phyloP scores from a whole-genome alignment of 345 rosid species.

The Erucastrum elatum region DNA sequence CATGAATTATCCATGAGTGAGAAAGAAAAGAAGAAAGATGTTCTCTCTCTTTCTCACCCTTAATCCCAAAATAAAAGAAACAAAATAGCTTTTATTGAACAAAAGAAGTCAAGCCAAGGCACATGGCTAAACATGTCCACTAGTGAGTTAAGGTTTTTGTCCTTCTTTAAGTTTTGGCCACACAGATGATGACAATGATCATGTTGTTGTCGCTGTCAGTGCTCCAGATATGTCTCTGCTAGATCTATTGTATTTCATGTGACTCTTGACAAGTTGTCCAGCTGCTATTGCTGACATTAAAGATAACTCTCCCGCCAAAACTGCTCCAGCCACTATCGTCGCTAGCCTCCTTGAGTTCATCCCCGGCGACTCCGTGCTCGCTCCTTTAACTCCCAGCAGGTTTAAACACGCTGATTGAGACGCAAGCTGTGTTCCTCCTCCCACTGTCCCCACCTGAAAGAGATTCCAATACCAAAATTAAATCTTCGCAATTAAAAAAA shows the following conservation, averaged over 20 bases:
- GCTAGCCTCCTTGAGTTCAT: conserved; percentile 72
- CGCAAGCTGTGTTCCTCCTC: conserved; percentile 90
- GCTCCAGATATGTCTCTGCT: conserved; percentile 57
- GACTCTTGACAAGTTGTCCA: conserved; percentile 83
- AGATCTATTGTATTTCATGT: conserved; percentile 93
- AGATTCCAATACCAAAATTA: background rate
- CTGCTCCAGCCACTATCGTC: conserved; percentile 75
- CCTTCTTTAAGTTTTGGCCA: conserved; percentile 11
- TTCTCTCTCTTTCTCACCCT: conserved; percentile 17
- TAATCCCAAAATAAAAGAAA: background rate
- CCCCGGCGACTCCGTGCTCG: conserved; percentile 67
- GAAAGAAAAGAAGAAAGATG: background rate
- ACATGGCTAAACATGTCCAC: conserved; percentile 31
- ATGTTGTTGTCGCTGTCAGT: conserved; percentile 29
- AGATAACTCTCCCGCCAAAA: conserved; percentile 80
- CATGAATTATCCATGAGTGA: conserved; percentile 40
- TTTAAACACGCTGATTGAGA: conserved; percentile 87
- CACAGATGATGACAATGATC: background rate
- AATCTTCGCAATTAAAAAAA: background rate
- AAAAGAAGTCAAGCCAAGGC: conserved; percentile 24
- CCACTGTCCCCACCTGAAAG: conserved; percentile 79
- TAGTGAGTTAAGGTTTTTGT: conserved; percentile 17
- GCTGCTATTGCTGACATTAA: conserved; percentile 90
- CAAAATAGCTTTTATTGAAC: conserved; percentile 25
- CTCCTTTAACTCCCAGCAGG: conserved; percentile 76